A percentile compares a stretch with the other conserved stretches of the same genome.
phyloP scores from a whole-genome alignment of 2,329 filamentous ascomycete genomes.

The Ophiostoma piceae region DNA sequence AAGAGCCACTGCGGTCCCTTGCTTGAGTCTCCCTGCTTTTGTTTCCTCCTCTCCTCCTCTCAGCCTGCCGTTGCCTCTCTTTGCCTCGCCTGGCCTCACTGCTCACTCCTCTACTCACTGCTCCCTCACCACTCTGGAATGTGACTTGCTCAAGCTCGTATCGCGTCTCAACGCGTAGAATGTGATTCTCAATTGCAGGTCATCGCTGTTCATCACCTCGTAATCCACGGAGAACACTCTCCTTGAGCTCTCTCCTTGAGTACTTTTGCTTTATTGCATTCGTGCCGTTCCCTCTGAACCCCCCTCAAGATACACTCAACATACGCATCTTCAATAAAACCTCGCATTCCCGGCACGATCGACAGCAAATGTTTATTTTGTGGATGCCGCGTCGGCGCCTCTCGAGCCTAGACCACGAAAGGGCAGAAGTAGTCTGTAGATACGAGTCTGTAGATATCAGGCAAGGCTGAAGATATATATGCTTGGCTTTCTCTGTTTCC shows the following conservation, averaged over 20 bases:
- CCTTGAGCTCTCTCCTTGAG: neutral
- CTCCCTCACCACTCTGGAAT: neutral
- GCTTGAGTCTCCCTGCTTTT: neutral
- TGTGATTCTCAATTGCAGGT: neutral
- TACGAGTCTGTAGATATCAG: neutral
- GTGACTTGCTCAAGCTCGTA: neutral
- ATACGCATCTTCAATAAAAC: neutral
- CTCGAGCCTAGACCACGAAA: neutral
- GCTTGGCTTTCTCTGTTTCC: neutral
- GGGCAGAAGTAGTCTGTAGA: neutral
- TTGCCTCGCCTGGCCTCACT: neutral
- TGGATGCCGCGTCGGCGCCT: neutral
- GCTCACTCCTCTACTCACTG: too few relatives aligned
- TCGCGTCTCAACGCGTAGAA: conserved; percentile 1
- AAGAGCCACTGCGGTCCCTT: neutral
- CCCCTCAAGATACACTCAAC: too few relatives aligned
- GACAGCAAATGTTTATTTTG: conserved; percentile 1
- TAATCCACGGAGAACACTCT: too few relatives aligned
- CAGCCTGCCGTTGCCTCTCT: neutral
- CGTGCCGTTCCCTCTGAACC: neutral
- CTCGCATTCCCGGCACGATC: neutral
- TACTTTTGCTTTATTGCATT: conserved; percentile 1
- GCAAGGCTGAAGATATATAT: neutral
- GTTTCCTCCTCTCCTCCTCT: neutral
- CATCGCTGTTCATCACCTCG: too few relatives aligned